Evolutionary conservation across 352 stramenopile species (phyloP).

Genomic region (Globisporangium nagaii): DNA sequence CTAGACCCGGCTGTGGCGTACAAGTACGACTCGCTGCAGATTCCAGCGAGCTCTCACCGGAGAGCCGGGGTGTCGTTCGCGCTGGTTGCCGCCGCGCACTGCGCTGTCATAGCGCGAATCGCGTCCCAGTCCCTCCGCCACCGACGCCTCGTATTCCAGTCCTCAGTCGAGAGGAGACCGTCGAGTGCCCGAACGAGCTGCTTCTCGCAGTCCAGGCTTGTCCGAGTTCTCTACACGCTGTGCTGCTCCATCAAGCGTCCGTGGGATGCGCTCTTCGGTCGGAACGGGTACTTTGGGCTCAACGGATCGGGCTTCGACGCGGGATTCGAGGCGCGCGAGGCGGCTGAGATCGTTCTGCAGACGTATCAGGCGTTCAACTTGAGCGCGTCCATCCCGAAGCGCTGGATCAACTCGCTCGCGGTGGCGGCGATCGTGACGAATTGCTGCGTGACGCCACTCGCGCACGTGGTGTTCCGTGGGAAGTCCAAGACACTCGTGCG

Average conservation of each 20-base stretch:
- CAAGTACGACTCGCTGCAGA: background rate
- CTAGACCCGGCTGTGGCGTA: background rate
- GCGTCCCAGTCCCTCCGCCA: background rate
- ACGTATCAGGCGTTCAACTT: slow-evolving; percentile 19
- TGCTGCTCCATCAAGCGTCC: background rate
- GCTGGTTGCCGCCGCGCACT: background rate
- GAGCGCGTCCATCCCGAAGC: slow-evolving; percentile 7
- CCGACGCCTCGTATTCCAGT: background rate
- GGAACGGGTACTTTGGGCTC: slow-evolving; percentile 11
- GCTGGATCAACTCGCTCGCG: slow-evolving; percentile 18
- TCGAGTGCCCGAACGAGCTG: background rate
- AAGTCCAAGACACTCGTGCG: background rate
- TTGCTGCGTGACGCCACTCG: slow-evolving; percentile 9
- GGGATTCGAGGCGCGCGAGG: slow-evolving; percentile 10
- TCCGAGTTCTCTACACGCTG: background rate
- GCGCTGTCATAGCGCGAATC: background rate
- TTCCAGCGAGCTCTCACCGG: background rate
- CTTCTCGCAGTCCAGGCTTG: background rate
- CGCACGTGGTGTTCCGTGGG: slow-evolving; percentile 2
- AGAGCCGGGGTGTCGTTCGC: background rate
- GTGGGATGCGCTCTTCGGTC: slow-evolving; percentile 11
- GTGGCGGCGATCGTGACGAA: slow-evolving; percentile 14
- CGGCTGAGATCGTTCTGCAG: slow-evolving; percentile 14
- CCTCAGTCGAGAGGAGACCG: background rate
- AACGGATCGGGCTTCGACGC: slow-evolving; percentile 7